Conservation (phyloP, 768 basidiomycete species). For the Boletus rufocinnamomeus region DNA sequence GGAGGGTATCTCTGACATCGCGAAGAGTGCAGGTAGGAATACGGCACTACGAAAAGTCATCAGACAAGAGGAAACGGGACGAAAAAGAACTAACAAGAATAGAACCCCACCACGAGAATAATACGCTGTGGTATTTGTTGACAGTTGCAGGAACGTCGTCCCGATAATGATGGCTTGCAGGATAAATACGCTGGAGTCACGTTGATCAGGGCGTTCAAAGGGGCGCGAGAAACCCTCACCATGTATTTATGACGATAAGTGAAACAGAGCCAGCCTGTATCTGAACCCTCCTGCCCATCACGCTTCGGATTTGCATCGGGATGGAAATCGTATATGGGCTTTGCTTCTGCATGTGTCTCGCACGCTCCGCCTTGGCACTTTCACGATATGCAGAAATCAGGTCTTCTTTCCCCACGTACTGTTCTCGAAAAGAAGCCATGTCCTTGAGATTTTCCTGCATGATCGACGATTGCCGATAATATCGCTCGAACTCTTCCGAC, state of each 20-base stretch:
- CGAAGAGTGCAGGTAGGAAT: slow-evolving; percentile 57
- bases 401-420: slow-evolving; percentile 48
- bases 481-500: slow-evolving; percentile 56
- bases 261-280: slow-evolving; percentile 44
- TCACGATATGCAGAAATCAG: slow-evolving; percentile 45
- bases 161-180: slow-evolving; percentile 37
- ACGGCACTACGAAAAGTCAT: slow-evolving; percentile 42
- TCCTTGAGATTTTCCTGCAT: slow-evolving; percentile 47
- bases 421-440: slow-evolving; percentile 46
- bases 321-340: slow-evolving; percentile 55
- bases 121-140: slow-evolving; percentile 36
- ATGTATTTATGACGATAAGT: slow-evolving; percentile 33
- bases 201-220: neutral
- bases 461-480: slow-evolving; percentile 44
- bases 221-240: slow-evolving; percentile 10
- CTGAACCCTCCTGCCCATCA: slow-evolving; percentile 48
- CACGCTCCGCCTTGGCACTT: slow-evolving; percentile 55
- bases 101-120: slow-evolving; percentile 78
- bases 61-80: neutral
- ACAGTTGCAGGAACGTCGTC: slow-evolving; percentile 49
- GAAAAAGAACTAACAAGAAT: slow-evolving; percentile 60
- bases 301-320: slow-evolving; percentile 48
- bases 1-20: slow-evolving; percentile 60
- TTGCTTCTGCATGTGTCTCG: slow-evolving; percentile 44
- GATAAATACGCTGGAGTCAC: slow-evolving; percentile 39